Evolutionary conservation across 2,329 filamentous ascomycete genomes (phyloP).

Genomic region (Penicillium crustosum): DNA sequence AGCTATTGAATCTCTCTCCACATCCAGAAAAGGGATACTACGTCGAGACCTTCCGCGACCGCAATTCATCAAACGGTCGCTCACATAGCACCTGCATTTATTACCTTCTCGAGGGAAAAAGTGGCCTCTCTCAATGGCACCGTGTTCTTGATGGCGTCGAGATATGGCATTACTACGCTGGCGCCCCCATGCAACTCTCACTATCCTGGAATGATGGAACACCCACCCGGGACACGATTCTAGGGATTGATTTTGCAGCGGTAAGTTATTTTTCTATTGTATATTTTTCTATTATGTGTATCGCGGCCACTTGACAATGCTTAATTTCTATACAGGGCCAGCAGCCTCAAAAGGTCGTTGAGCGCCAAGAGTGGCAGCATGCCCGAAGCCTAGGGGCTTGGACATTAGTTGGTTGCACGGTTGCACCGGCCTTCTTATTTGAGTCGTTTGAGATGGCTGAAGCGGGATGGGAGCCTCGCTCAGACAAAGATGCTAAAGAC

Average conservation of each 20-base stretch:
- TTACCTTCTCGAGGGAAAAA: slow-evolving; percentile 51
- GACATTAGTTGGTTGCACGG: slow-evolving; percentile 47
- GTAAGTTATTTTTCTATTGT: neutral
- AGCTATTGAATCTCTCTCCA: slow-evolving; percentile 44
- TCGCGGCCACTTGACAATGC: neutral
- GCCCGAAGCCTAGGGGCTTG: slow-evolving; percentile 49
- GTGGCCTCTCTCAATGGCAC: slow-evolving; percentile 52
- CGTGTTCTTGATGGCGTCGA: slow-evolving; percentile 50
- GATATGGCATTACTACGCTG: slow-evolving; percentile 57
- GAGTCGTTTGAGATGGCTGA: slow-evolving; percentile 33
- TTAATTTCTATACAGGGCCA: slow-evolving; percentile 29
- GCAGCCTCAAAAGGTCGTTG: slow-evolving; percentile 47
- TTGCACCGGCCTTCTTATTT: slow-evolving; percentile 6
- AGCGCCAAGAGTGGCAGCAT: slow-evolving; percentile 48
- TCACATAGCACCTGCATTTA: slow-evolving; percentile 54
- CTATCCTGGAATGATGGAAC: slow-evolving; percentile 48
- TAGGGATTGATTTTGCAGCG: slow-evolving; percentile 48
- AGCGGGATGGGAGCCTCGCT: slow-evolving; percentile 17
- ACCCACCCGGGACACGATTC: slow-evolving; percentile 26
- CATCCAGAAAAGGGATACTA: slow-evolving; percentile 54
- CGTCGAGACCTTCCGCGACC: slow-evolving; percentile 50
- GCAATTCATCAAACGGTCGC: slow-evolving; percentile 32
- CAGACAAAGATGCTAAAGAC: neutral
- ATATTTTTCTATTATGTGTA: neutral
- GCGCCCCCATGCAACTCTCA: slow-evolving; percentile 50